Conservation (phyloP, 164 flowering plant genomes). For the Sedum album region DNA sequence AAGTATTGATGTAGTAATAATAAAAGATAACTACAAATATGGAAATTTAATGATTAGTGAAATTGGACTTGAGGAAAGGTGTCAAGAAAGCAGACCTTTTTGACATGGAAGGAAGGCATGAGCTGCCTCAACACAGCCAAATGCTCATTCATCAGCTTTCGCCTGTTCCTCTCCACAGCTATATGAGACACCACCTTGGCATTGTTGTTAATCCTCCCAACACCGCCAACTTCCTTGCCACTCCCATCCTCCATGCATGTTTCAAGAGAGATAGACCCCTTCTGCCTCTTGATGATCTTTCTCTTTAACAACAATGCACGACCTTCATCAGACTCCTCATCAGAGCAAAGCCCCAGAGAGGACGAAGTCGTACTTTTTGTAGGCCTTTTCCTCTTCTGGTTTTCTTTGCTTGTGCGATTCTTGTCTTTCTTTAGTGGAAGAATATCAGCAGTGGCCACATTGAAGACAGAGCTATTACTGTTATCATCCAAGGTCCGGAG, state of each 20-base stretch:
- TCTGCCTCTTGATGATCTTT: not conserved
- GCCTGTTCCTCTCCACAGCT: conserved; percentile 78
- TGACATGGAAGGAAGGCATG: conserved; percentile 93
- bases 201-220: not conserved
- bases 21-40: not conserved
- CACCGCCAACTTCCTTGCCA: not conserved
- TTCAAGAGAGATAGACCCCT: not conserved
- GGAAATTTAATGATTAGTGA: not conserved
- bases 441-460: not conserved
- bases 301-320: not conserved
- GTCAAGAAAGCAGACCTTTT: conserved; percentile 36
- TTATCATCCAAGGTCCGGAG: not conserved
- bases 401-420: not conserved
- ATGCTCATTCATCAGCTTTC: conserved; percentile 94
- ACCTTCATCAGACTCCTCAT: not conserved
- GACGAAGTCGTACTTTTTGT: not conserved
- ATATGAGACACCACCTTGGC: conserved; percentile 42
- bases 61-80: not conserved
- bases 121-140: conserved; percentile 64
- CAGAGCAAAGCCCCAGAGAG: not conserved
- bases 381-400: not conserved
- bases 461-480: not conserved
- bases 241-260: conserved; percentile 5
- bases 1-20: no score
- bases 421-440: not conserved